A percentile compares a stretch with the other conserved stretches of the same genome.
Conservation (phyloP, 345 rosid species). For the thale cress (Arabidopsis thaliana) region TAIR10.1 NC_003076.8:21313501-21314000, state of each 20-base stretch:
- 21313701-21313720: slow-evolving; percentile 98
- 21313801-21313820: slow-evolving; percentile 66
- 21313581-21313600: not conserved
- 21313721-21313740: slow-evolving; percentile 87
- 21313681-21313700: slow-evolving; percentile 71
- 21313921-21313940: not conserved
- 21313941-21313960: slow-evolving; percentile 8
- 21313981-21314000: slow-evolving; percentile 2
- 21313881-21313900: not conserved
- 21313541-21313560: slow-evolving; percentile 69
- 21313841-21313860: slow-evolving; percentile 85
- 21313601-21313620: not conserved
- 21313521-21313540: slow-evolving; percentile 81
- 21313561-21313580: slow-evolving; percentile 60
- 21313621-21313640: not conserved
- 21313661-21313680: slow-evolving; percentile 84
- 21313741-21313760: slow-evolving; percentile 87
- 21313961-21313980: not conserved
- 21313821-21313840: slow-evolving; percentile 82
- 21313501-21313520: slow-evolving; percentile 90
- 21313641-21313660: slow-evolving; percentile 77
- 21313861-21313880: slow-evolving; percentile 73
- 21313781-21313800: slow-evolving; percentile 93
- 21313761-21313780: slow-evolving; percentile 93
- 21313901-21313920: not conserved